These are phyloP conservation scores for Hanseniaspora pseudoguilliermondii DNA, from an alignment of 805 yeast species.

Conservation along the genomic window DNA sequence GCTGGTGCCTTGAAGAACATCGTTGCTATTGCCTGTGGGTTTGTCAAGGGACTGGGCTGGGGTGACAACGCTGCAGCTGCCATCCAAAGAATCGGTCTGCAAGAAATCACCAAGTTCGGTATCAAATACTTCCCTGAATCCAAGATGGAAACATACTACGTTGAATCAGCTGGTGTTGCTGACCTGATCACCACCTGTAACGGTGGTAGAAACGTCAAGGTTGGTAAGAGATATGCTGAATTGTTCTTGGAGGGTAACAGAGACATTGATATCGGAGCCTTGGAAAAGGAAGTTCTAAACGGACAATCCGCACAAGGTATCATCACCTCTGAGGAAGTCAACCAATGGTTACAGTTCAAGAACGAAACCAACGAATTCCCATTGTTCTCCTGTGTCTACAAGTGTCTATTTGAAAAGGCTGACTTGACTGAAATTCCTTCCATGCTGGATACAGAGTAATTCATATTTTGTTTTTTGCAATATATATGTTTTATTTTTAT, in stretches of 20 bases:
- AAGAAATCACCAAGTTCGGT: conserved; percentile 82
- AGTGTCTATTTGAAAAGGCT: conserved; percentile 63
- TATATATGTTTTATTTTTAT: not conserved
- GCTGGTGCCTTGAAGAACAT: conserved; percentile 97
- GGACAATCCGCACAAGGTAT: conserved; percentile 97
- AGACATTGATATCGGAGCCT: conserved; percentile 47
- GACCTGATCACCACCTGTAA: conserved; percentile 95
- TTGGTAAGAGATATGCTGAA: conserved; percentile 74
- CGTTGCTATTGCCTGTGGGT: conserved; percentile 92
- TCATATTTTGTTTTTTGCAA: not conserved
- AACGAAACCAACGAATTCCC: conserved; percentile 60
- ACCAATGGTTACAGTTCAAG: conserved; percentile 51
- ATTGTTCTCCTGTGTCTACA: conserved; percentile 51
- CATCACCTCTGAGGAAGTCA: conserved; percentile 80
- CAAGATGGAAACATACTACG: conserved; percentile 68
- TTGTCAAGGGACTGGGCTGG: conserved; percentile 96
- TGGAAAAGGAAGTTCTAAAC: conserved; percentile 75
- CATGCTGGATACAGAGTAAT: conserved; percentile 36
- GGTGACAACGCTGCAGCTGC: conserved; percentile 98
- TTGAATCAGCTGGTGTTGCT: conserved; percentile 95
- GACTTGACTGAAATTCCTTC: conserved; percentile 65
- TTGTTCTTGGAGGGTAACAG: conserved; percentile 25
- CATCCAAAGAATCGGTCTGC: conserved; percentile 86
- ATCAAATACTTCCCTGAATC: conserved; percentile 66
- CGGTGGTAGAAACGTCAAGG: conserved; percentile 93